Conservation (phyloP, 805 yeast species). For the Kodamaea lidongshanica region DNA sequence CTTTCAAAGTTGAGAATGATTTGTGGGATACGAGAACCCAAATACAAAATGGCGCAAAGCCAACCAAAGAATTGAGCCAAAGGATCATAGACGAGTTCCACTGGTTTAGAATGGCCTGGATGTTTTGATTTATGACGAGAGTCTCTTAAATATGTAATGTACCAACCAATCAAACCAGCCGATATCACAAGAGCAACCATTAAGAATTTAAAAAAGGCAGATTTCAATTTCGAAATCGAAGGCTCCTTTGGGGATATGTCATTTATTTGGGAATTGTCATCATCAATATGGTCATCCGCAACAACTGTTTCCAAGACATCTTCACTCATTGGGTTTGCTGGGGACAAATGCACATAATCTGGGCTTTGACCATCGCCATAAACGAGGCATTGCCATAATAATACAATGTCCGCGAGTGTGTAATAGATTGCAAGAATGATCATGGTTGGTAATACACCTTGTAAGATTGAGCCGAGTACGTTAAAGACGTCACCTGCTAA, state of each 20-base stretch:
- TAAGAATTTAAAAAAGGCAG: conserved; percentile 29
- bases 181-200: conserved; percentile 63
- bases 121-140: conserved; percentile 30
- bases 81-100: conserved; percentile 57
- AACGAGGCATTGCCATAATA: conserved; percentile 74
- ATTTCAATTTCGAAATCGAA: conserved; percentile 16
- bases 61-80: conserved; percentile 86
- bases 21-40: conserved; percentile 92
- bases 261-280: conserved; percentile 17
- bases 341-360: conserved; percentile 76
- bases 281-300: conserved; percentile 25
- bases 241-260: conserved; percentile 4
- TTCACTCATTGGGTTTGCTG: conserved; percentile 79
- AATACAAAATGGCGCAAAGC: conserved; percentile 65
- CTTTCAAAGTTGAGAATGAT: conserved; percentile 76
- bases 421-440: conserved; percentile 86
- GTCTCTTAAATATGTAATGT: conserved; percentile 50
- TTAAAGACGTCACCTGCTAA: conserved; percentile 90
- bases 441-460: conserved; percentile 93
- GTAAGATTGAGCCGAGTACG: conserved; percentile 83
- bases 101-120: conserved; percentile 24
- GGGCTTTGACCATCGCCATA: conserved; percentile 62
- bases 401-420: conserved; percentile 81
- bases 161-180: conserved; percentile 88
- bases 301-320: conserved; percentile 59